Evolutionary conservation across 805 yeast genomes (phyloP), one percentile per base, ranked within the genome.

Genomic region (Yamadazyma olivae): DNA sequence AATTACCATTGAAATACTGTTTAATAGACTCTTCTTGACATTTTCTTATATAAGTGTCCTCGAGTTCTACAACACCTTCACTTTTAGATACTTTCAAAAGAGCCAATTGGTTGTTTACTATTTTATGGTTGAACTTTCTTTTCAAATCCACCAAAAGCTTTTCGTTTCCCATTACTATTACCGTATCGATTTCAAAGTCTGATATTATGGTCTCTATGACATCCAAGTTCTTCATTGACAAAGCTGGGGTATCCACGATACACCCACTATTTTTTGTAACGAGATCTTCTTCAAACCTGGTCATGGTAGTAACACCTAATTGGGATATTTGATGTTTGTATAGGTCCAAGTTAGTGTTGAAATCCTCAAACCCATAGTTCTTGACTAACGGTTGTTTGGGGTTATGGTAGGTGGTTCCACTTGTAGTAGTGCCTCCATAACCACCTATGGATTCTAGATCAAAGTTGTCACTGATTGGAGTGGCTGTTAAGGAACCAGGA

Each of bases 331-430:
- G 66, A 33, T 67, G 61, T 42, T 72, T 69, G 61, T 76, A 88
- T 35, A 72, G 67, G 28, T 70, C 72, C 28, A 72, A 54, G 54
- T 88, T 88, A 9, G 77, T 81, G 1, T 59, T 46, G 9, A 77
- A 68, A 24, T 66, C 59, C 32, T 81, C 85, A 35, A 81, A 70
- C 0, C 98, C 99, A 58, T 70, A 88, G 50, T 74, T 80, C 50
- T 83, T 81, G 6, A 84, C 91, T n/a, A 83, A 56, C 0, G 98
- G 97, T 57, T 87, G 95, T 55, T 87, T 86, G n/a, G 86, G 85
- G 55, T 85, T 90, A 44, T 83, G 79, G 41, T 72, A 65, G 1
- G 90, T 79, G 1, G 86, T 78, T 28, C 95, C 93, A 8, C 86
- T 79, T 4, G 72, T 67, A 0, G 89, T 77, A 41, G 79, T 70